Evolutionary conservation across 768 basidiomycete species (phyloP), one percentile per base, ranked within the genome.

Genomic region (Strobilomyces echinocephalus): DNA sequence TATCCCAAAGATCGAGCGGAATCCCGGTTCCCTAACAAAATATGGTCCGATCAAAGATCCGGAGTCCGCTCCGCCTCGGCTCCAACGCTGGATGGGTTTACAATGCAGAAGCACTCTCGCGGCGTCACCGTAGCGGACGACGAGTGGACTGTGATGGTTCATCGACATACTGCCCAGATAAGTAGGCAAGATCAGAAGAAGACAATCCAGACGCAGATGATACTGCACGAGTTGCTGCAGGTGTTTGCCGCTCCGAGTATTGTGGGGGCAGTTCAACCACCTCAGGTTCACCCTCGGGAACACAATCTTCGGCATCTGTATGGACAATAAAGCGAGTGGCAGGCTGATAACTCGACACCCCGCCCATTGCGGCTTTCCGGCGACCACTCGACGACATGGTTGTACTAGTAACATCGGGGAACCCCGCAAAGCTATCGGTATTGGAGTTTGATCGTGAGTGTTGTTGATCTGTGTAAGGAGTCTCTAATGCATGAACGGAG

Each of bases 241-340:
- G 54, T 43, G 63, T 64, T 18, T 76, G 76, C 34, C 78, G 72
- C 55, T 81, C 84, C 24, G 76, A 76, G 62, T 90, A 90, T 64
- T 82, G 82, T 15, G 87, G 87, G 26, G 88, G 88, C n/a, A 88
- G 75, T 69, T 90, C 88, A 7, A 88, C 76, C 20, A 87, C 69
- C 7, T 76, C 85, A 16, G 78, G 69, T 52, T 76, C 73, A 49
- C 73, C 73, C 38, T 68, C 71, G 8, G 79, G 72, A 10, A 71
- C 36, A 12, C 62, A 69, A 60, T 88, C 87, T 49, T 86, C 85
- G 8, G 77, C 78, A 63, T 88, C 88, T 4, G 81, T 84, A 58
- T 89, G 87, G 7, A 88, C 58, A 52, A 88, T 74, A 64, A 81
- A 85, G 44, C 84, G 78, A 20, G 83, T 71, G 5, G 77, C 69